Percentiles rank a stretch among this genome's conserved stretches.
Conservation (phyloP, 305 asterid species). For the Fraxinus nigra region DNA sequence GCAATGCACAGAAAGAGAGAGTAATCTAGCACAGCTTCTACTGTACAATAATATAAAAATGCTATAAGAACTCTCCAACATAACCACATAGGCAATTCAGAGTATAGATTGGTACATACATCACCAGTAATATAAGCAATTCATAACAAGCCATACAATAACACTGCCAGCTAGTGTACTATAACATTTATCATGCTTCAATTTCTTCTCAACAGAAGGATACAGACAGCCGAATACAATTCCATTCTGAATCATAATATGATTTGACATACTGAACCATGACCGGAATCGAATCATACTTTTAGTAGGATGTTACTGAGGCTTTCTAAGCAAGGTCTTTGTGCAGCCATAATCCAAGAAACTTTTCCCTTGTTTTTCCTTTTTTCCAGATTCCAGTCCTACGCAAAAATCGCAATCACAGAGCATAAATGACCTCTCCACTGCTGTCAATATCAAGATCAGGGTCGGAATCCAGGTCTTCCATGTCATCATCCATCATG, state of each 20-base stretch:
- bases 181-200: constrained; percentile 3
- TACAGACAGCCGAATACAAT: constrained; percentile 1
- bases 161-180: neutral
- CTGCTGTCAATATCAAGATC: constrained; percentile 98
- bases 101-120: constrained; percentile 14
- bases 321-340: neutral
- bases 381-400: neutral
- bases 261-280: neutral
- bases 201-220: constrained; percentile 2
- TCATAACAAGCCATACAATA: constrained; percentile 15
- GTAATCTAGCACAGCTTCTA: neutral
- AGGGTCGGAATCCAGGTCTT: constrained; percentile 88
- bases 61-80: constrained; percentile 17
- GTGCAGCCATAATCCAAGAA: neutral
- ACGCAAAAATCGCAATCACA: constrained; percentile 36
- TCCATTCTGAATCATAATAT: neutral
- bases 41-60: constrained; percentile 16
- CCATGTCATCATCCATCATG: constrained; percentile 92
- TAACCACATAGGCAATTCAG: neutral
- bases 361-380: neutral
- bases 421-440: constrained; percentile 86
- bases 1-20: neutral
- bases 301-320: neutral
- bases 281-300: neutral
- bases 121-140: neutral